These are phyloP conservation scores for Exophiala dermatitidis DNA, from an alignment of 2,329 filamentous ascomycete species.

Conservation along the genomic window DNA sequence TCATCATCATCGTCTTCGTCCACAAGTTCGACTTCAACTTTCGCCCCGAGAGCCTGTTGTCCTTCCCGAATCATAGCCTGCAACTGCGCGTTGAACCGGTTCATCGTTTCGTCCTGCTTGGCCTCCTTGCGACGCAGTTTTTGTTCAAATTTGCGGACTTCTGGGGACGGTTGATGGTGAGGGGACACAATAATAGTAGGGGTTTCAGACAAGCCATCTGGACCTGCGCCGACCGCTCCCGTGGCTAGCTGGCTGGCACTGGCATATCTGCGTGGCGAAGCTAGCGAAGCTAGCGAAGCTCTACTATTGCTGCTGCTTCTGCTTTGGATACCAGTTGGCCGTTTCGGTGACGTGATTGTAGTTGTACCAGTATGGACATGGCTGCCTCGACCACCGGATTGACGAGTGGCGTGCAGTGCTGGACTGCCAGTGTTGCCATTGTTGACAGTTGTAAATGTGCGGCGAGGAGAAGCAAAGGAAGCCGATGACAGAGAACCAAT, in stretches of 20 bases:
- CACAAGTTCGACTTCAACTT: constrained; percentile 51
- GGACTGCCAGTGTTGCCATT: neutral
- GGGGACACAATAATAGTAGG: neutral
- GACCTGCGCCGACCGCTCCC: no score
- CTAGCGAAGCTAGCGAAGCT: constrained; percentile 15
- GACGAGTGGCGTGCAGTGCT: constrained; percentile 1
- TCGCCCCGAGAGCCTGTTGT: constrained; percentile 73
- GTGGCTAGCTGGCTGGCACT: neutral
- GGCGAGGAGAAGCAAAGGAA: constrained; percentile 24
- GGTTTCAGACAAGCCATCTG: no score
- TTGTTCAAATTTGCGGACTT: constrained; percentile 68
- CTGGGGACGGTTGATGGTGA: constrained; percentile 31
- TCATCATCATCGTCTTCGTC: constrained; percentile 16
- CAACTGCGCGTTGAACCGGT: constrained; percentile 69
- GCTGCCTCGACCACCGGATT: neutral
- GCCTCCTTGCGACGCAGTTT: constrained; percentile 65
- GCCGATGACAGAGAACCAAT: constrained; percentile 37
- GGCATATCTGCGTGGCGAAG: constrained; percentile 17
- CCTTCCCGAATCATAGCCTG: constrained; percentile 85
- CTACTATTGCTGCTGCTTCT: constrained; percentile 2
- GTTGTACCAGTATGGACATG: neutral
- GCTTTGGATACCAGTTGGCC: neutral
- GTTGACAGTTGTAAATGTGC: constrained; percentile 6
- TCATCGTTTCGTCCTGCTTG: constrained; percentile 71
- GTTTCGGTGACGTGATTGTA: neutral